Conservation (phyloP, 345 rosid species). For the Gossypium turneri region DNA sequence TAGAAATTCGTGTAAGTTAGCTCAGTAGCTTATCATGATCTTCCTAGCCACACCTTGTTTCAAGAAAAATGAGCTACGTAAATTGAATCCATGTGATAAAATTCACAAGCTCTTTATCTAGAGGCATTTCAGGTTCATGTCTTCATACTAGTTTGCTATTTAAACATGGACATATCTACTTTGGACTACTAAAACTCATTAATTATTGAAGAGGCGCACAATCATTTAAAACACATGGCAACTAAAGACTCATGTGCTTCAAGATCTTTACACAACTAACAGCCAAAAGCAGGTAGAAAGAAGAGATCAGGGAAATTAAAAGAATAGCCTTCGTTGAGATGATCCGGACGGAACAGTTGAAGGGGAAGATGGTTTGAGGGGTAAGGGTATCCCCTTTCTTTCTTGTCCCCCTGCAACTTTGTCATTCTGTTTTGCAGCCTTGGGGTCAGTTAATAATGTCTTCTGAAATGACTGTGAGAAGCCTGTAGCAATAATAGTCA, state of each 20-base stretch:
- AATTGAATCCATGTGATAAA: too few relatives aligned
- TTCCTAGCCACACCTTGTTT: too few relatives aligned
- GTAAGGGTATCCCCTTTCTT: slow-evolving; percentile 46
- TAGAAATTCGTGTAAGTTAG: too few relatives aligned
- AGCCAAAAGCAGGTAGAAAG: not conserved
- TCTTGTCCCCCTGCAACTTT: slow-evolving; percentile 50
- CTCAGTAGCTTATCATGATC: too few relatives aligned
- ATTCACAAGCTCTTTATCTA: not conserved
- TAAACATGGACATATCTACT: not conserved
- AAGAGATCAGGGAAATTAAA: slow-evolving; percentile 33
- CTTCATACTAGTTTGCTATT: not conserved
- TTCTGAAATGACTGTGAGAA: slow-evolving; percentile 94
- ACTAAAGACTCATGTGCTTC: not conserved
- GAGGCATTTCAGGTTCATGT: not conserved
- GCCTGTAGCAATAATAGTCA: slow-evolving; percentile 91
- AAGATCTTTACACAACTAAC: not conserved
- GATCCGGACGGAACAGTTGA: slow-evolving; percentile 50
- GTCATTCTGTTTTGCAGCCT: slow-evolving; percentile 60
- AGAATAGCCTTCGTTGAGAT: slow-evolving; percentile 68
- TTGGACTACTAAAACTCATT: not conserved
- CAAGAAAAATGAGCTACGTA: too few relatives aligned
- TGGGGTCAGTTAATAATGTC: slow-evolving; percentile 69
- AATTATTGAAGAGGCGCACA: not conserved
- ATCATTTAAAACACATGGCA: not conserved
- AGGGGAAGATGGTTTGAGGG: slow-evolving; percentile 44